Evolutionary conservation across 345 rosid genomes (phyloP), one percentile per base, ranked within the genome.

Genomic region (Turritis glabra): DNA sequence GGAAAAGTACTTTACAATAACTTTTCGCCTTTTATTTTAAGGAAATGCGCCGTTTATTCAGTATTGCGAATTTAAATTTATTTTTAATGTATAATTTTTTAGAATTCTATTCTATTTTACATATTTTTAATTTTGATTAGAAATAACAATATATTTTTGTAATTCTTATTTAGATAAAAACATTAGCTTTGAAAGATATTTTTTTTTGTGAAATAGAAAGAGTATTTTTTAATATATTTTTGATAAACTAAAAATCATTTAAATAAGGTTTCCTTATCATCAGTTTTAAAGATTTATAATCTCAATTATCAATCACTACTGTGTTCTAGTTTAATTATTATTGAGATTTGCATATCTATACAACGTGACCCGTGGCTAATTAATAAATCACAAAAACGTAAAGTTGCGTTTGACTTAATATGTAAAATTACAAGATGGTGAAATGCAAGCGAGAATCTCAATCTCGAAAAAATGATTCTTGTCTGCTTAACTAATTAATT

Each of bases 391-490:
- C 10, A 14, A 33, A n/a, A 58, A 2, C n/a, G n/a, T 7, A 25
- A 5, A 21, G 7, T 21, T 60, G 19, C 19, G 14, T 47, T 59
- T 30, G 37, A 60, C 46, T 59, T 17, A 26, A 35, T 67, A 68
- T 60, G 54, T 19, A 32, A 67, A 59, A 25, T n/a, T n/a, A n/a
- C n/a, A n/a, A n/a, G n/a, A 60, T 30, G 38, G 73, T 67, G 32
- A 22, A 19, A 44, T 67, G 51, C 25, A 46, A 65, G 32, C 3
- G 63, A 60, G 74, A 68, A 68, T 68, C 74, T 68, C 15, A 40
- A 76, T 41, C 69, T 68, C 46, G n/a, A 25, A 23, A 69, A 2
- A 76, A 54, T 33, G 75, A 69, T 76, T 61, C 66, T 63, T 67
- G 71, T 70, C 75, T 76, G 13, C 65, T 76, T 63, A 26, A 23